Evolutionary conservation across 768 basidiomycete genomes (phyloP).

Genomic region (Imleria badia): DNA sequence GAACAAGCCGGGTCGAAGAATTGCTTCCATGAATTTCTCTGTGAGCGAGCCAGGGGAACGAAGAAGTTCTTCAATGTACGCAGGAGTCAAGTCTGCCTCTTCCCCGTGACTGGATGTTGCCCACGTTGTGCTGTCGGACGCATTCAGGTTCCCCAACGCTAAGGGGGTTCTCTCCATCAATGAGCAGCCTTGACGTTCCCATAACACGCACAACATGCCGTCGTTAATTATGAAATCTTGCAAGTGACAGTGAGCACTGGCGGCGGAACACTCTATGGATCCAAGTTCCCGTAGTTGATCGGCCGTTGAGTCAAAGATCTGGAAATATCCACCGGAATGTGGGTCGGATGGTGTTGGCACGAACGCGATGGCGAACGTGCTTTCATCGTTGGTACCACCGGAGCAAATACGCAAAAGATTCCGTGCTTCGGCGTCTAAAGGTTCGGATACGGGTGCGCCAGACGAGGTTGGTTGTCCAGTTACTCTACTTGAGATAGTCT

Average conservation of each 20-base stretch:
- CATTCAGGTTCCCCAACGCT: conserved; percentile 36
- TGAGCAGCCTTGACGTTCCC: conserved; percentile 80
- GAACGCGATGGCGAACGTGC: conserved; percentile 67
- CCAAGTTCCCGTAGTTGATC: conserved; percentile 62
- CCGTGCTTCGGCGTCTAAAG: conserved; percentile 61
- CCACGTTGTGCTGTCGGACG: conserved; percentile 45
- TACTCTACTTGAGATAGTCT: conserved; percentile 44
- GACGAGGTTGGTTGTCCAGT: conserved; percentile 32
- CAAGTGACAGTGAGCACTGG: conserved; percentile 67
- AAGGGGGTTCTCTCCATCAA: conserved; percentile 59
- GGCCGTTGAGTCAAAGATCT: conserved; percentile 52
- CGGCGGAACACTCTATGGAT: conserved; percentile 56
- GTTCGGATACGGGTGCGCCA: conserved; percentile 38
- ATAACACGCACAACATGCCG: conserved; percentile 62
- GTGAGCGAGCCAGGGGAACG: conserved; percentile 68
- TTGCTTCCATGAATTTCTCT: conserved; percentile 75
- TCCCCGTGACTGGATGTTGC: conserved; percentile 57
- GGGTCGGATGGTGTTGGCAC: conserved; percentile 64
- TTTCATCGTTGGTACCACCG: conserved; percentile 43
- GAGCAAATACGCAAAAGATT: conserved; percentile 67
- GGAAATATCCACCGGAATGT: conserved; percentile 78
- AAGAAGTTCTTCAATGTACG: conserved; percentile 85
- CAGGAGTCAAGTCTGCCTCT: conserved; percentile 76
- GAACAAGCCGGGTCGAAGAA: conserved; percentile 88
- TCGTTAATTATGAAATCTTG: conserved; percentile 71